These are phyloP conservation scores for Fragaria iinumae DNA, from an alignment of 306 rosid genomes.

Conservation along the genomic window DNA sequence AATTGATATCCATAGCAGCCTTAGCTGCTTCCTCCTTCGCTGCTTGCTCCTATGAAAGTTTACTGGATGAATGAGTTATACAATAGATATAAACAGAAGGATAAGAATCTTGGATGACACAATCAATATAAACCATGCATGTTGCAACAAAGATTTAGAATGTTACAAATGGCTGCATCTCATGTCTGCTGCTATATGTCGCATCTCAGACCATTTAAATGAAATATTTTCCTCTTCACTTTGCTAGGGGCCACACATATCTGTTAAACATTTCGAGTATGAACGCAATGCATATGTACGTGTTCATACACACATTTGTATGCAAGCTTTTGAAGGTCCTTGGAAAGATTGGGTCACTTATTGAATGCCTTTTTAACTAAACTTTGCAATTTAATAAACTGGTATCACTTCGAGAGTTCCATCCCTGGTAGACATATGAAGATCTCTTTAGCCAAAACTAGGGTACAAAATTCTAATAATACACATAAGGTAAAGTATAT, in stretches of 20 bases:
- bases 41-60: slow-evolving; percentile 21
- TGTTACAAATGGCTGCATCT: background rate
- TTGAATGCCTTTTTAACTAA: background rate
- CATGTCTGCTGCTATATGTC: background rate
- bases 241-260: background rate
- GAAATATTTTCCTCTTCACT: background rate
- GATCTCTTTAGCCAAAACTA: background rate
- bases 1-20: slow-evolving; percentile 19
- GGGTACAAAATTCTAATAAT: background rate
- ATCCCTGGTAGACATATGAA: background rate
- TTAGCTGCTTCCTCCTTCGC: slow-evolving; percentile 11
- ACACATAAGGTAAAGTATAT: background rate
- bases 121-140: background rate
- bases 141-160: background rate
- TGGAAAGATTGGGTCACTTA: background rate
- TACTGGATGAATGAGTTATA: background rate
- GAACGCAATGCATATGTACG: background rate
- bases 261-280: background rate
- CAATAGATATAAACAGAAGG: background rate
- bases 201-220: background rate
- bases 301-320: background rate
- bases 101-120: background rate
- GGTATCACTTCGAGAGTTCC: background rate
- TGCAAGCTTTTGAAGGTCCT: background rate
- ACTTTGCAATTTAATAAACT: background rate